A percentile compares a stretch with the other conserved stretches of the same genome.
These are phyloP conservation scores for Eragrostis curvula DNA, from an alignment of 176 grass and related monocot genomes.

Conservation along the genomic window DNA sequence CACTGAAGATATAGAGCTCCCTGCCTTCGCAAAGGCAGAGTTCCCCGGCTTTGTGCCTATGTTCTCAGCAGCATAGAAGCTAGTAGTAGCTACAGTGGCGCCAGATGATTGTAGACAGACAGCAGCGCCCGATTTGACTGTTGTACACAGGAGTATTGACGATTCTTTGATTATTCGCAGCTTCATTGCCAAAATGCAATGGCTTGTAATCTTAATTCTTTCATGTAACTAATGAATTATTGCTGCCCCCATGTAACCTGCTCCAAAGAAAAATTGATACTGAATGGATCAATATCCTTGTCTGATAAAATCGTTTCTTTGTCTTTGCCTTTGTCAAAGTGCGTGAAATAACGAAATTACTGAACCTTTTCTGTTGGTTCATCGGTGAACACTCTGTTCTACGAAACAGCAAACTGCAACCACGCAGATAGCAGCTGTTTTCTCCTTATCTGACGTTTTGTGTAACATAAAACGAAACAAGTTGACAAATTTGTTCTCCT, in stretches of 20 bases:
- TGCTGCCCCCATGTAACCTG: neutral
- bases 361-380: too few relatives aligned
- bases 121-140: neutral
- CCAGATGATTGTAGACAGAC: neutral
- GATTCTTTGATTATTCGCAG: neutral
- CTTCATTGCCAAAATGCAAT: neutral
- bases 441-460: neutral
- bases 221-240: neutral
- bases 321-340: too few relatives aligned
- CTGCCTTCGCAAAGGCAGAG: neutral
- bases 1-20: neutral
- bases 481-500: neutral
- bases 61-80: neutral
- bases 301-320: neutral
- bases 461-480: neutral
- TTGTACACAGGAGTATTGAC: neutral
- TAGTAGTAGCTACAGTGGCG: neutral
- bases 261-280: too few relatives aligned
- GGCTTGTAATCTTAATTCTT: neutral
- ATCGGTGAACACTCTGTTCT: too few relatives aligned
- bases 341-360: neutral
- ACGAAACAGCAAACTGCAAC: too few relatives aligned
- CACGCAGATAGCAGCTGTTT: too few relatives aligned
- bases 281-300: neutral
- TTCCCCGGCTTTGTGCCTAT: neutral